These are phyloP conservation scores for Penicillium corylophilum DNA, from an alignment of 2,329 filamentous ascomycete species.

Conservation along the genomic window DNA sequence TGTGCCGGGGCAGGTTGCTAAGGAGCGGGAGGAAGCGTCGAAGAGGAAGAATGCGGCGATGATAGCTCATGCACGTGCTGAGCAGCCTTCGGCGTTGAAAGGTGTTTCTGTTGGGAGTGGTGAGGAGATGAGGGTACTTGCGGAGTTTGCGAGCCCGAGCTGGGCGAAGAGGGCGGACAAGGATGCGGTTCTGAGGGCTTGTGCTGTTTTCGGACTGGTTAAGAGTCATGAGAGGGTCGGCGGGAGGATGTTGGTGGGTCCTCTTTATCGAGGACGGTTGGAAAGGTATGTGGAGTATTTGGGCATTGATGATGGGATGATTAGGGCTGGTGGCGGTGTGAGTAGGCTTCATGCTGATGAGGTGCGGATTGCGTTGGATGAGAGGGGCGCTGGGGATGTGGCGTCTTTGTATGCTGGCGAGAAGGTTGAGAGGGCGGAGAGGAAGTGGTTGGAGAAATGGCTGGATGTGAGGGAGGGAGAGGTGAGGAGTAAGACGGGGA, in stretches of 20 bases:
- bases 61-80: slow-evolving; percentile 20
- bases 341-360: slow-evolving; percentile 61
- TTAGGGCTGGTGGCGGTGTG: slow-evolving; percentile 63
- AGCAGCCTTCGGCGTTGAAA: slow-evolving; percentile 12
- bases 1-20: slow-evolving; percentile 71
- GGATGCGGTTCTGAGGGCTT: slow-evolving; percentile 32
- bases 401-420: slow-evolving; percentile 17
- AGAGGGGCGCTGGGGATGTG: slow-evolving; percentile 57
- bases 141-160: slow-evolving; percentile 21
- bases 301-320: slow-evolving; percentile 67
- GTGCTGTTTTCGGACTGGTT: slow-evolving; percentile 35
- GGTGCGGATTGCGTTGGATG: slow-evolving; percentile 67
- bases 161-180: slow-evolving; percentile 22
- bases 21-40: slow-evolving; percentile 55
- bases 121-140: slow-evolving; percentile 33
- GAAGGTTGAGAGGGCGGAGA: slow-evolving; percentile 31
- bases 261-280: slow-evolving; percentile 57
- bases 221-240: slow-evolving; percentile 45
- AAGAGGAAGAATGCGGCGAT: slow-evolving; percentile 34
- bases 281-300: slow-evolving; percentile 61
- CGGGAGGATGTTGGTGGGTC: slow-evolving; percentile 25
- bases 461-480: slow-evolving; percentile 20
- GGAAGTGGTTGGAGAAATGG: slow-evolving; percentile 40
- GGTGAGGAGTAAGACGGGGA: background rate
- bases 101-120: slow-evolving; percentile 14